Evolutionary conservation across 2,329 filamentous ascomycete species (phyloP), one percentile per base, ranked within the genome.

Genomic region (Aspergillus intermedius): DNA sequence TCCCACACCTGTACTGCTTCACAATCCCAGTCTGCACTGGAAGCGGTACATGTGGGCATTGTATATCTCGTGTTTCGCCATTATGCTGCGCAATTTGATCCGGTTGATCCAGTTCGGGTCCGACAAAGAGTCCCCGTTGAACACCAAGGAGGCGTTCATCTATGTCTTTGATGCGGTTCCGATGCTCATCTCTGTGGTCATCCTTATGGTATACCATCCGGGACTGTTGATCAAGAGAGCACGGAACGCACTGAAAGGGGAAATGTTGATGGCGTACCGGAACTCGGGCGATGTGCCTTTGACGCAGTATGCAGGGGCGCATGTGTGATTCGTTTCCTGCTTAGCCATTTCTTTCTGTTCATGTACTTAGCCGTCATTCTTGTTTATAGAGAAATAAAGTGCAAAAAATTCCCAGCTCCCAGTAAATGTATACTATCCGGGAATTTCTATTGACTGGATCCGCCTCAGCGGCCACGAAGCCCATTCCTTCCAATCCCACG

Each of bases 91-190:
- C 7, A 66, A 61, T 49, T 40, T 66, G 12, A 52, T 64, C 7
- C 49, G 65, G 12, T 58, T 56, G 12, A 55, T 67, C 22, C 56
- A 67, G 46, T 67, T 66, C 46, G 60, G 53, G 4, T 51, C 56
- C 1, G 17, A 21, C 7, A 17, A 47, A 23, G 50, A 37, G 13
- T 43, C 55, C 0, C 43, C 49, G 25, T 19, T 67, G 19, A 55
- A 57, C 10, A 54, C 46, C 3, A 48, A 57, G 13, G 65, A 67
- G 52, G 61, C 25, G 13, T 61, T 56, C 50, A 61, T 66, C 3
- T 67, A 66, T 51, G 53, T 67, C 0, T 67, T 66, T 49, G 64
- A 67, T 57, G 63, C 56, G 7, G 54, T 52, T 23, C 44, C 63
- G 32, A 63, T 67, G 61, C 52, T 52, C 3, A 8, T 58, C n/a